Evolutionary conservation across 306 rosid genomes (phyloP).

Genomic region (Cucurbita argyrosperma): DNA sequence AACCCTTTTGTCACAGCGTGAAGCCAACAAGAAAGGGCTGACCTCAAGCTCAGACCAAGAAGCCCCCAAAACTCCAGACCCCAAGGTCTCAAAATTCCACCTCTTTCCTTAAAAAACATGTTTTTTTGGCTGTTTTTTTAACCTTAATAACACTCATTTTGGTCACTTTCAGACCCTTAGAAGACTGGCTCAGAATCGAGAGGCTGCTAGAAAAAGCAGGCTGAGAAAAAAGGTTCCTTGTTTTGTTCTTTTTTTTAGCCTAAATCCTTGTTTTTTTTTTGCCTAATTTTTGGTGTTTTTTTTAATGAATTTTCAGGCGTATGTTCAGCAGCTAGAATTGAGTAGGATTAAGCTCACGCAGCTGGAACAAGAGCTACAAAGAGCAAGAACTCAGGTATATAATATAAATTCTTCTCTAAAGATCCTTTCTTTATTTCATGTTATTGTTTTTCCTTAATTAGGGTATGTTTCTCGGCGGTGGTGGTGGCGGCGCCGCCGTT

Average conservation of each 20-base stretch:
- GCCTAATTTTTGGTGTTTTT: not conserved
- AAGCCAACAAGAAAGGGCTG: conserved; percentile 61
- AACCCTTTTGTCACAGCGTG: conserved; percentile 34
- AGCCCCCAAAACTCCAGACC: conserved; percentile 89
- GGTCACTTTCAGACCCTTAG: conserved; percentile 46
- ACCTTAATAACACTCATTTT: not conserved
- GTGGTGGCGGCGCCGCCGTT: conserved; percentile 52
- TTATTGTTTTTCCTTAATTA: conserved; percentile 10
- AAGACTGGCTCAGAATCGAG: conserved; percentile 98
- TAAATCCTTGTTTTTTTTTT: not conserved
- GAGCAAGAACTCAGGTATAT: conserved; percentile 65
- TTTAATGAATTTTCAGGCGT: conserved; percentile 40
- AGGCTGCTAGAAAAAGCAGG: conserved; percentile 99
- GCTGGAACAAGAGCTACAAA: conserved; percentile 81
- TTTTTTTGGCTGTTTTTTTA: too few species aligned
- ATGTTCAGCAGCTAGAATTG: conserved; percentile 85
- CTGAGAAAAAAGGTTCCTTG: conserved; percentile 67
- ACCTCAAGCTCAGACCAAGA: conserved; percentile 90
- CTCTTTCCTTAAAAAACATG: too few species aligned
- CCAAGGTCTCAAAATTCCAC: conserved; percentile 34
- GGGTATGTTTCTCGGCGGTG: conserved; percentile 64
- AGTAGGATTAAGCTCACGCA: conserved; percentile 94
- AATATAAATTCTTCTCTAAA: not conserved
- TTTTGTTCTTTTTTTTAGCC: not conserved
- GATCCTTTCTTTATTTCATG: not conserved